Percentiles rank a stretch among this genome's conserved stretches.
These are phyloP conservation scores for Ochetophila trinervis DNA, from an alignment of 306 rosid genomes.

Conservation along the genomic window DNA sequence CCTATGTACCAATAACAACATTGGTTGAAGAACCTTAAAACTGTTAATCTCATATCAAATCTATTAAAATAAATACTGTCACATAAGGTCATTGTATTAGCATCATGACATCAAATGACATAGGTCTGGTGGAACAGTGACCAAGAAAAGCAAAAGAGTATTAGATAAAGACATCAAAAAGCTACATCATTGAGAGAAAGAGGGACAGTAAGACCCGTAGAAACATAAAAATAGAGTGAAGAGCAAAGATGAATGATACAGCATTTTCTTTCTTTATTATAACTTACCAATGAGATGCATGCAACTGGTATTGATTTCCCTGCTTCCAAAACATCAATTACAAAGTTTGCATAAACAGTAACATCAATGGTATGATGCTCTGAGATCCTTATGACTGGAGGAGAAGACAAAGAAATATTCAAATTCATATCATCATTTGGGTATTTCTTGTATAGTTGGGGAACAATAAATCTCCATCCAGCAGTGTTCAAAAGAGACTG, in stretches of 20 bases:
- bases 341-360: constrained; percentile 48
- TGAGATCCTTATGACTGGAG: constrained; percentile 63
- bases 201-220: neutral
- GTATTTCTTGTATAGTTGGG: constrained; percentile 86
- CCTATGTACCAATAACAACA: no score
- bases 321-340: constrained; percentile 59
- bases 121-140: neutral
- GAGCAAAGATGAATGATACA: no score
- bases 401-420: constrained; percentile 71
- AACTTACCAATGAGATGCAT: constrained; percentile 79
- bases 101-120: constrained; percentile 4
- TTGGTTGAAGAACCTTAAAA: no score
- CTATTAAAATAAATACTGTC: no score
- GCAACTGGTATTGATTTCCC: constrained; percentile 67
- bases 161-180: constrained; percentile 6
- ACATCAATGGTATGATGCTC: constrained; percentile 44
- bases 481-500: constrained; percentile 81
- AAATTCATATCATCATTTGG: constrained; percentile 79
- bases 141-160: constrained; percentile 1
- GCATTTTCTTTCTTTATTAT: constrained; percentile 5
- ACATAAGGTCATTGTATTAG: neutral
- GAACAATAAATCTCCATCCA: constrained; percentile 89
- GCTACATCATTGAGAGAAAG: neutral
- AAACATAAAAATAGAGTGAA: neutral
- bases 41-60: no score